Percentiles rank a stretch among this genome's conserved stretches.
Conservation (phyloP, 306 rosid genomes). For the Gleditsia sinensis region DNA sequence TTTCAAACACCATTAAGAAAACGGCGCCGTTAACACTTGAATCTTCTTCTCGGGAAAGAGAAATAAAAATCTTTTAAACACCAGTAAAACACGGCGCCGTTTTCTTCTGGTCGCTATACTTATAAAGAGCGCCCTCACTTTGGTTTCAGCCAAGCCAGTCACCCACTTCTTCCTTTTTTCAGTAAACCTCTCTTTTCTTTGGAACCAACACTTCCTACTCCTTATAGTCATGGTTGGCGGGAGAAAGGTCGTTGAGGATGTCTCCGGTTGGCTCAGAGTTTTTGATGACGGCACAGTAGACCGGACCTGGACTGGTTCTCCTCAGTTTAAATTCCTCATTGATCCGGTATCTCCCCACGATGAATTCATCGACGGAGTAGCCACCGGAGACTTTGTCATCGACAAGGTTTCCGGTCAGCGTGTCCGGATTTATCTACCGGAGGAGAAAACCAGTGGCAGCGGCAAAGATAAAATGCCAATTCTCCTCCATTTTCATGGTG, state of each 20-base stretch:
- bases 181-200: no score
- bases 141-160: no score
- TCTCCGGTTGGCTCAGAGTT: slow-evolving; percentile 64
- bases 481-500: slow-evolving; percentile 74
- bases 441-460: not conserved
- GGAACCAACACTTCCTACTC: no score
- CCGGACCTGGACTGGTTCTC: slow-evolving; percentile 64
- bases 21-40: no score
- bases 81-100: no score
- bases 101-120: no score
- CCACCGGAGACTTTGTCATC: slow-evolving; percentile 35
- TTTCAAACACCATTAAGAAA: no score
- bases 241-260: slow-evolving; percentile 44
- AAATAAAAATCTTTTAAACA: no score
- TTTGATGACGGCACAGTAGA: slow-evolving; percentile 71
- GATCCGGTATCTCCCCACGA: slow-evolving; percentile 56
- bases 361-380: slow-evolving; percentile 50
- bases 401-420: slow-evolving; percentile 24
- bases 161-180: no score
- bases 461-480: slow-evolving; percentile 45
- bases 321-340: slow-evolving; percentile 50
- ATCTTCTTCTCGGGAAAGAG: no score
- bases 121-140: no score
- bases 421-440: slow-evolving; percentile 55
- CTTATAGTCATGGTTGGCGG: slow-evolving; percentile 25